Evolutionary conservation across 805 yeast species (phyloP).

Genomic region (Candida piceae): DNA sequence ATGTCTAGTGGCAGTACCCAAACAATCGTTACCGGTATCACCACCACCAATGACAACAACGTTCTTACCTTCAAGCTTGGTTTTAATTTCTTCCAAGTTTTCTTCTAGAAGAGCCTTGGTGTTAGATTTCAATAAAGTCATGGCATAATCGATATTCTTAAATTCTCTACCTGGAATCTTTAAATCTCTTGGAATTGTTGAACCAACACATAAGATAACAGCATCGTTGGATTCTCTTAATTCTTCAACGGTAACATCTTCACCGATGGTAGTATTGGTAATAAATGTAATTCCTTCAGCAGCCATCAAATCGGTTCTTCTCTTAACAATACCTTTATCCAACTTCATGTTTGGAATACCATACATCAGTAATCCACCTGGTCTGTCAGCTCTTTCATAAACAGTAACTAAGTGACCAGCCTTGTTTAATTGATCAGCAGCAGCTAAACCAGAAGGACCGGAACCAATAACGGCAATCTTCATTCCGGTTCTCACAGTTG

Average conservation of each 20-base stretch:
- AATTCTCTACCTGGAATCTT: conserved; percentile 90
- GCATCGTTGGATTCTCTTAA: conserved; percentile 68
- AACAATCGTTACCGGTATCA: conserved; percentile 98
- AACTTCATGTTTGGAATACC: conserved; percentile 99
- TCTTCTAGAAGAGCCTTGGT: conserved; percentile 85
- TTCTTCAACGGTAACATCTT: conserved; percentile 68
- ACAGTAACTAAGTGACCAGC: conserved; percentile 94
- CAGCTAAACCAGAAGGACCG: conserved; percentile 95
- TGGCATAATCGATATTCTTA: conserved; percentile 88
- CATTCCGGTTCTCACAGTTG: conserved; percentile 77
- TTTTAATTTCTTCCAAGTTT: conserved; percentile 70
- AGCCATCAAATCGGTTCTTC: conserved; percentile 84
- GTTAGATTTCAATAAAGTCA: conserved; percentile 84
- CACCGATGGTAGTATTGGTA: conserved; percentile 77
- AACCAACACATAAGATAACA: conserved; percentile 87
- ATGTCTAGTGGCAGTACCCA: conserved; percentile 95
- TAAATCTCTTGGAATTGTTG: conserved; percentile 94
- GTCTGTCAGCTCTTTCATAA: conserved; percentile 90
- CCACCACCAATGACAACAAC: conserved; percentile 99
- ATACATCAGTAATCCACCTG: conserved; percentile 96
- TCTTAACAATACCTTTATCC: conserved; percentile 86
- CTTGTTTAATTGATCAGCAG: conserved; percentile 94
- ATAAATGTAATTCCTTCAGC: conserved; percentile 86
- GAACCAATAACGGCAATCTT: conserved; percentile 86
- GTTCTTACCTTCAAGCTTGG: conserved; percentile 72